A percentile compares a stretch with the other conserved stretches of the same genome.
These are phyloP conservation scores for Meripilus lineatus DNA, from an alignment of 1,284 basidiomycete genomes.

Conservation along the genomic window DNA sequence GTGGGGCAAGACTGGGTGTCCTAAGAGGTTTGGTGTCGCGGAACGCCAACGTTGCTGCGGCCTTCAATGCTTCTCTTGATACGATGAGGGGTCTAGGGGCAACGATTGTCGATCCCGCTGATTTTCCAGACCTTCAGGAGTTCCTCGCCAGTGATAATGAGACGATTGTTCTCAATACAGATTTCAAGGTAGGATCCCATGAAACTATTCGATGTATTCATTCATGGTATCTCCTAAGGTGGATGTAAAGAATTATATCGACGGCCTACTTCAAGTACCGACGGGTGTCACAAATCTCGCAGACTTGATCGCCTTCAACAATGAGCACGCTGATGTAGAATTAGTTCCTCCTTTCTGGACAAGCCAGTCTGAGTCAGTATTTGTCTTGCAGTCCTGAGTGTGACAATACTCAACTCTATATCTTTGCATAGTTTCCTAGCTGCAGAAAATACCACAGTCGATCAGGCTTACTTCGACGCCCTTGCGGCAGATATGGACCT, in stretches of 20 bases:
- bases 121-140: conserved; percentile 33
- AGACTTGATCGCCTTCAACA: conserved; percentile 40
- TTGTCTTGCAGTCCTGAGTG: background rate
- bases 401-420: background rate
- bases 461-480: conserved; percentile 35
- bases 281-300: conserved; percentile 33
- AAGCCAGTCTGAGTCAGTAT: conserved; percentile 34
- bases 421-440: conserved; percentile 29
- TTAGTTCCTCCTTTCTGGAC: conserved; percentile 35
- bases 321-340: conserved; percentile 35
- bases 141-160: conserved; percentile 27
- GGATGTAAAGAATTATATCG: conserved; percentile 31
- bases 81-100: conserved; percentile 34
- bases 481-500: conserved; percentile 32
- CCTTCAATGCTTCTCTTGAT: conserved; percentile 35
- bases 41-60: conserved; percentile 22
- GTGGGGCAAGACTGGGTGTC: conserved; percentile 38
- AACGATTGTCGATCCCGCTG: conserved; percentile 38
- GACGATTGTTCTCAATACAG: conserved; percentile 29
- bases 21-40: conserved; percentile 26
- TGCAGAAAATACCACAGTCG: conserved; percentile 31
- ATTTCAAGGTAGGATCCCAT: conserved; percentile 35
- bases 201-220: background rate
- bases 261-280: conserved; percentile 29
- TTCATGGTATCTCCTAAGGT: conserved; percentile 18